Conservation (phyloP, 345 rosid genomes). For the Rhodomyrtus tomentosa region DNA sequence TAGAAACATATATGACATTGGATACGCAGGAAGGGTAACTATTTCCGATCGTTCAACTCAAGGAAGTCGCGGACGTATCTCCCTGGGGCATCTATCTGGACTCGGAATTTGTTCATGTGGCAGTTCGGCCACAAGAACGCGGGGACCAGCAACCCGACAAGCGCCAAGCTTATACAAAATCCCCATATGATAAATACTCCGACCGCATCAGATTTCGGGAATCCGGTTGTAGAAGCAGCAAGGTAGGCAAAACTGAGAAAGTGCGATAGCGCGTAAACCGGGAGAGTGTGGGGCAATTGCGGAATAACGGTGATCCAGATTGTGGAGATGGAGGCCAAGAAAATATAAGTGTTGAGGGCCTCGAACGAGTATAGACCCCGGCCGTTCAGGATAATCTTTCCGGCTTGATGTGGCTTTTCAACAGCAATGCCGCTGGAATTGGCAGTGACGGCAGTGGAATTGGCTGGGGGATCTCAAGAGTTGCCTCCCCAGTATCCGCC, state of each 20-base stretch:
- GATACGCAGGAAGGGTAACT: not conserved
- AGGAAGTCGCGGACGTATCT: not conserved
- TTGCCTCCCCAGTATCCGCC: not conserved
- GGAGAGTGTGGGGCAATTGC: accelerated
- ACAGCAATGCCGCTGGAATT: not conserved
- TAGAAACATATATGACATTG: not conserved
- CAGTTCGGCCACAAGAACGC: not conserved
- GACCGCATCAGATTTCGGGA: not conserved
- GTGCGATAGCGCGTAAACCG: accelerated
- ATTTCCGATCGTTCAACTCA: not conserved
- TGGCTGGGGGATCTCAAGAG: not conserved
- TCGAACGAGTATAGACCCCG: accelerated
- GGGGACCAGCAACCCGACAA: accelerated
- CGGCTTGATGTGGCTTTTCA: not conserved
- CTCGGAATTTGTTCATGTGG: accelerated
- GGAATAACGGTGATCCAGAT: not conserved
- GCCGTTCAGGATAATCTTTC: not conserved
- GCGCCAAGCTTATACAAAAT: accelerated
- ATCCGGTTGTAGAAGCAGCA: accelerated
- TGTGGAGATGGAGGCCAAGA: not conserved
- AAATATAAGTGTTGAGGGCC: not conserved
- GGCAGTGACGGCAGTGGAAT: not conserved
- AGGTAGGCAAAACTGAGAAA: accelerated
- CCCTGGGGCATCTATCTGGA: not conserved
- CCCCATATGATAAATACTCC: accelerated